phyloP scores from a whole-genome alignment of 23 red algal species.

The Gracilaria domingensis region DNA sequence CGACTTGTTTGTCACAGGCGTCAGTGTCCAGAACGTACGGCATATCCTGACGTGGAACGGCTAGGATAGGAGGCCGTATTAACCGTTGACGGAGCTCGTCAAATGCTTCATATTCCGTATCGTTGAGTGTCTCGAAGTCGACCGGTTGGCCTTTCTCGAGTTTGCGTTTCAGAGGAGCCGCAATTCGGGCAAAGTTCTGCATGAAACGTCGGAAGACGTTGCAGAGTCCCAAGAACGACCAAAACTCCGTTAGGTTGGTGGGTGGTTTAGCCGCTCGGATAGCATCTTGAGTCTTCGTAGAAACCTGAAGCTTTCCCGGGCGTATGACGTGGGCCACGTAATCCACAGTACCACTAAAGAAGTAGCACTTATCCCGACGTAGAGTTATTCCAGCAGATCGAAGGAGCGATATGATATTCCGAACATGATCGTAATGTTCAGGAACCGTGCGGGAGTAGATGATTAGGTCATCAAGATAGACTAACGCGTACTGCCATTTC shows the following conservation, averaged over 20 bases:
- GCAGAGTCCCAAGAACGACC: not conserved
- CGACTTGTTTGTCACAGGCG: slow-evolving; percentile 30
- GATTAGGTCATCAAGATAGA: slow-evolving; percentile 28
- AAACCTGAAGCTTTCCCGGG: no score
- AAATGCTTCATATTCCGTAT: slow-evolving; percentile 27
- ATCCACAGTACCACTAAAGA: slow-evolving; percentile 15
- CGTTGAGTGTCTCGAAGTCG: not conserved
- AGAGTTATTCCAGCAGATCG: not conserved
- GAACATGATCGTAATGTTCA: not conserved
- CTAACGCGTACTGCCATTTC: slow-evolving; percentile 10
- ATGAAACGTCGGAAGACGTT: slow-evolving; percentile 25
- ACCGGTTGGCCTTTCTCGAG: not conserved
- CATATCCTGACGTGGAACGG: not conserved
- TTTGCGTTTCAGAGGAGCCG: not conserved
- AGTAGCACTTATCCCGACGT: not conserved
- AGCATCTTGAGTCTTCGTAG: not conserved
- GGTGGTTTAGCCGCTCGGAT: not conserved
- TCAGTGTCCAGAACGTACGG: slow-evolving; percentile 56
- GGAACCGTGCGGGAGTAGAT: not conserved
- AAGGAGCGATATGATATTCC: not conserved
- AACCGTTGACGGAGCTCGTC: slow-evolving; percentile 11
- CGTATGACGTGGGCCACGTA: not conserved
- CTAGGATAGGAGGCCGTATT: slow-evolving; percentile 21
- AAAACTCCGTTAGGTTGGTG: slow-evolving; percentile 17
- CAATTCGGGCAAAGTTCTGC: slow-evolving; percentile 2